Conservation (phyloP, 148 eudicot species). For the Polygonum maritimum region DNA sequence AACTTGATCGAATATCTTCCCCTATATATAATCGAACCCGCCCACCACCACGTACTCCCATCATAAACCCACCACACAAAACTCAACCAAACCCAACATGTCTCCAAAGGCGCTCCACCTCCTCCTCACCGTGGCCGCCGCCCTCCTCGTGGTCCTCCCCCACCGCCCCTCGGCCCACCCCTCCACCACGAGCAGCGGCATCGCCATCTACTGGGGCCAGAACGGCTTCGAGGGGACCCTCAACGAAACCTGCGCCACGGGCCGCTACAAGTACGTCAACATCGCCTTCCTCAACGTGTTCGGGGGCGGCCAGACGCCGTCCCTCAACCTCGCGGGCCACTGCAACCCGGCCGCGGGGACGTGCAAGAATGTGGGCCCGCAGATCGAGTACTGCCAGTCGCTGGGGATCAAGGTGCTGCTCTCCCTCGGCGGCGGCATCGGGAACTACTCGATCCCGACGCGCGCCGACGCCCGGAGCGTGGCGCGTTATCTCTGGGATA, state of each 20-base stretch:
- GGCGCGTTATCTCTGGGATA: slow-evolving; percentile 27
- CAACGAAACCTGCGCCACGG: slow-evolving; percentile 36
- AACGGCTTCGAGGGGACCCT: slow-evolving; percentile 34
- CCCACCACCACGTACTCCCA: neutral
- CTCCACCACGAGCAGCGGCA: slow-evolving; percentile 16
- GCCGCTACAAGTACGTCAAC: slow-evolving; percentile 32
- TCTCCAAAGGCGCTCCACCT: slow-evolving; percentile 11
- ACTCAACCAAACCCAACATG: neutral
- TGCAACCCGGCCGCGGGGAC: slow-evolving; percentile 34
- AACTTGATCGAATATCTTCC: neutral
- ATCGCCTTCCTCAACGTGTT: slow-evolving; percentile 35
- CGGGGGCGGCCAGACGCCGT: slow-evolving; percentile 37
- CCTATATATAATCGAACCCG: neutral
- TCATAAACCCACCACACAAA: neutral
- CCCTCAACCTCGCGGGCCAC: slow-evolving; percentile 40
- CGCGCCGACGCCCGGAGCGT: slow-evolving; percentile 24
- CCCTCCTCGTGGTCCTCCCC: slow-evolving; percentile 23
- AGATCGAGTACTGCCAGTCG: slow-evolving; percentile 29
- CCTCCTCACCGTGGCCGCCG: slow-evolving; percentile 20
- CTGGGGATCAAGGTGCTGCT: slow-evolving; percentile 34
- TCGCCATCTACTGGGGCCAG: slow-evolving; percentile 47
- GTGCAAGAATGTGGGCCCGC: slow-evolving; percentile 25
- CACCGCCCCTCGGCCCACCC: slow-evolving; percentile 11
- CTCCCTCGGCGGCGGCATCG: slow-evolving; percentile 39
- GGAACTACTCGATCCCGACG: slow-evolving; percentile 37